Conservation (phyloP, 2,329 filamentous ascomycete species). For the Phialocephala subalpina region DNA sequence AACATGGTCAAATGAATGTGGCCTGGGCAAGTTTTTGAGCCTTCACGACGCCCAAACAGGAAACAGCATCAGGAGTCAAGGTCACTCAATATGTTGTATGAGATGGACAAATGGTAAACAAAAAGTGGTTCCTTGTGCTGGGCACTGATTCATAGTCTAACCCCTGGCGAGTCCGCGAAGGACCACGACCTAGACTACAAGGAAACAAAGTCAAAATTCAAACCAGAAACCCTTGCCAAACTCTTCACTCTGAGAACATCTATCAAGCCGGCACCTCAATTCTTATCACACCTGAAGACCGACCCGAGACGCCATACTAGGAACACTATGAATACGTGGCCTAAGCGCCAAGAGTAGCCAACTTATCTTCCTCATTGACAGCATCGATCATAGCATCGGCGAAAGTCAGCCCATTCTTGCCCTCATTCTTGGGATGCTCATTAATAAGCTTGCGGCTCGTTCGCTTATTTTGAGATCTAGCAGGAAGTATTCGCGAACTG, state of each 20-base stretch:
- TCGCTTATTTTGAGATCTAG: background rate
- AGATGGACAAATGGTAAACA: too few species aligned
- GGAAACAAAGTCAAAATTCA: background rate
- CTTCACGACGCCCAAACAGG: too few species aligned
- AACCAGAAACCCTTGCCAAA: background rate
- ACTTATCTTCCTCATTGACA: background rate
- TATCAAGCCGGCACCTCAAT: background rate
- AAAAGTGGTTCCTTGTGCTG: too few species aligned
- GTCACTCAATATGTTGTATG: too few species aligned
- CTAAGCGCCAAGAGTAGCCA: background rate
- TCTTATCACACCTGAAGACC: background rate
- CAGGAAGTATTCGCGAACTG: background rate
- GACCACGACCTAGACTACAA: too few species aligned
- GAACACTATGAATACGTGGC: background rate
- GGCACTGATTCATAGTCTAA: too few species aligned
- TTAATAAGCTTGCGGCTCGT: background rate
- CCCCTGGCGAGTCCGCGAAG: too few species aligned
- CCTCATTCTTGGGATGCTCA: background rate
- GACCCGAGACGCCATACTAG: background rate
- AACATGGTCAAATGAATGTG: background rate
- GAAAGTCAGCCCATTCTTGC: background rate
- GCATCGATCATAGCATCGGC: background rate
- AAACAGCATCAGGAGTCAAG: too few species aligned
- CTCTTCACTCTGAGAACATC: background rate
- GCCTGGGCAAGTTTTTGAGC: too few species aligned